A percentile compares a stretch with the other conserved stretches of the same genome.
Conservation (phyloP, 78 protist genomes). For the Anaeramoeba ignava region DNA sequence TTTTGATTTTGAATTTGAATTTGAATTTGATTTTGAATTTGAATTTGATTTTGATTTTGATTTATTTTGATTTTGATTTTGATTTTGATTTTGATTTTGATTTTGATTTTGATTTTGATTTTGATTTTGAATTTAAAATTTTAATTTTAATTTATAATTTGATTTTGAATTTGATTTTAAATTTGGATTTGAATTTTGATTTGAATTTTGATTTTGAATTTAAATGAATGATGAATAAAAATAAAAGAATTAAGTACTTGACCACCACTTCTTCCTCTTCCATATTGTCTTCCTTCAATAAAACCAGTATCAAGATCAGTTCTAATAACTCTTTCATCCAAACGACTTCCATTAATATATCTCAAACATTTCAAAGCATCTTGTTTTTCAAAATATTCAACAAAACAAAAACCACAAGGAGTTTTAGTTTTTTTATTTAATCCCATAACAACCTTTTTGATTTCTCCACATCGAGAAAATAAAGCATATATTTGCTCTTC, state of each 20-base stretch:
- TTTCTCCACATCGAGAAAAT: constrained; percentile 63
- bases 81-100: no score
- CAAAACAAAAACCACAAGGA: constrained; percentile 93
- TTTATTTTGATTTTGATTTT: no score
- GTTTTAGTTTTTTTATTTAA: constrained; percentile 56
- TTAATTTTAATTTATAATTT: no score
- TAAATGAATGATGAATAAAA: not conserved
- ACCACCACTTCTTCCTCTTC: constrained; percentile 75
- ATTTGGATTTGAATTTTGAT: no score
- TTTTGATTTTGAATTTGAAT: no score
- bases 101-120: no score
- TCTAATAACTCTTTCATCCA: constrained; percentile 70
- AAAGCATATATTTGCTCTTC: constrained; percentile 79
- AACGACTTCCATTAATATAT: constrained; percentile 52
- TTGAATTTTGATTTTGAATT: no score
- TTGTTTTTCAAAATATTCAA: constrained; percentile 69
- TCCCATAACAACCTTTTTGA: constrained; percentile 65
- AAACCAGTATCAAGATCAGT: constrained; percentile 90
- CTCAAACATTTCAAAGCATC: constrained; percentile 59
- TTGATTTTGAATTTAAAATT: no score
- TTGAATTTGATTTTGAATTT: no score
- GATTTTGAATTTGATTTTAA: no score
- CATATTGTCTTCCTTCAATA: constrained; percentile 80
- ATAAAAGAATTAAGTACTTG: constrained; percentile 26
- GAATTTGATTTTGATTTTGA: no score